Conservation (phyloP, 352 stramenopile genomes). For the Bremia lactucae region DNA sequence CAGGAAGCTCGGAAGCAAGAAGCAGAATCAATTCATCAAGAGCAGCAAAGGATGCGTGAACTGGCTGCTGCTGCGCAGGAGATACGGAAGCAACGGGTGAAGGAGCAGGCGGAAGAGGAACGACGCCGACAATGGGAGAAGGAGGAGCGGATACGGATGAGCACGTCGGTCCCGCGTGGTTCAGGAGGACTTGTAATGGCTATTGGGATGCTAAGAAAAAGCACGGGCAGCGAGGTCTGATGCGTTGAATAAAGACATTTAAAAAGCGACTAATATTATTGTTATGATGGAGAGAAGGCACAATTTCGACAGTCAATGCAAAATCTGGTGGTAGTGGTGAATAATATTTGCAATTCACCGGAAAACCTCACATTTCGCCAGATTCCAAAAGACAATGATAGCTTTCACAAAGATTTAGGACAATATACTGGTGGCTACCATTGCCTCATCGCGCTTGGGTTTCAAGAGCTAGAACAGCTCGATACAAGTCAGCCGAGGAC, state of each 20-base stretch:
- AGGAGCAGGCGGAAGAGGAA: slow-evolving; percentile 25
- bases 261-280: background rate
- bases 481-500: slow-evolving; percentile 19
- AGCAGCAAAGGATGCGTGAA: slow-evolving; percentile 24
- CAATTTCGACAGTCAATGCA: slow-evolving; percentile 27
- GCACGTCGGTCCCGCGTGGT: slow-evolving; percentile 26
- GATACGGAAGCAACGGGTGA: slow-evolving; percentile 38
- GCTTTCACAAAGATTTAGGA: slow-evolving; percentile 62
- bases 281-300: slow-evolving; percentile 8
- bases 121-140: slow-evolving; percentile 21
- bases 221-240: slow-evolving; percentile 24
- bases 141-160: slow-evolving; percentile 19
- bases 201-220: slow-evolving; percentile 32
- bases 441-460: slow-evolving; percentile 61
- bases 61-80: slow-evolving; percentile 46
- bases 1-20: slow-evolving; percentile 8
- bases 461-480: slow-evolving; percentile 47
- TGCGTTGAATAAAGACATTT: background rate
- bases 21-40: slow-evolving; percentile 8
- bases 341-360: slow-evolving; percentile 56
- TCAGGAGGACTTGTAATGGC: slow-evolving; percentile 31
- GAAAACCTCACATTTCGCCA: slow-evolving; percentile 62
- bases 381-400: slow-evolving; percentile 58
- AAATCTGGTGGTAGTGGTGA: slow-evolving; percentile 43
- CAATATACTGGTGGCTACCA: slow-evolving; percentile 49